These are phyloP conservation scores for Neoboletus magnificus DNA, from an alignment of 768 basidiomycete genomes.

Conservation along the genomic window DNA sequence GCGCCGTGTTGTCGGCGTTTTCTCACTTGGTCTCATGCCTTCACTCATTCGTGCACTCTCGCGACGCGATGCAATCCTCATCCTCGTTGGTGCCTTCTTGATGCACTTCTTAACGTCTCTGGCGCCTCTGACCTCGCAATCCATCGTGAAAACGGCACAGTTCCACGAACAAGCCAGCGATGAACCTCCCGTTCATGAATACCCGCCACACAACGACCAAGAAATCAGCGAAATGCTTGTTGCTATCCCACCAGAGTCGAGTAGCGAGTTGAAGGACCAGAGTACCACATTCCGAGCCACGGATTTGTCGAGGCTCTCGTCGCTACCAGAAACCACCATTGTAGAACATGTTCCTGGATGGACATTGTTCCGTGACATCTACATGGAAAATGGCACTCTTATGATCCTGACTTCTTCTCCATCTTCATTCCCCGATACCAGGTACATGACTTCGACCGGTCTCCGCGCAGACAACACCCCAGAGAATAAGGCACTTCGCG, in stretches of 20 bases:
- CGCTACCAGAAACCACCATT: conserved; percentile 52
- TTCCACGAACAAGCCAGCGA: conserved; percentile 9
- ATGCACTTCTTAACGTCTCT: conserved; percentile 53
- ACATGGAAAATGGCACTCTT: conserved; percentile 81
- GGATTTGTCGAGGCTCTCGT: conserved; percentile 9
- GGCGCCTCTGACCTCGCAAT: conserved; percentile 28
- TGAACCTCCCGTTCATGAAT: background rate
- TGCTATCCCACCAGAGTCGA: background rate
- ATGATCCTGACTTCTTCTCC: conserved; percentile 57
- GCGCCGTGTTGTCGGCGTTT: too few relatives aligned
- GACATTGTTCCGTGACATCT: conserved; percentile 80
- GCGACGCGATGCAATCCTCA: conserved; percentile 55
- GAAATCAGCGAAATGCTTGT: background rate
- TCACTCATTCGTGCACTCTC: conserved; percentile 42
- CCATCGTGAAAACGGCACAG: conserved; percentile 32
- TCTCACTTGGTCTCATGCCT: conserved; percentile 26
- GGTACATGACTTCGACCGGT: conserved; percentile 66
- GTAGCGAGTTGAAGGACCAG: background rate
- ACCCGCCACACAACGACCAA: conserved; percentile 4
- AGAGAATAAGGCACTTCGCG: conserved; percentile 62
- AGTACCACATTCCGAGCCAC: background rate
- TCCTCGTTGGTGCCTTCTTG: conserved; percentile 53
- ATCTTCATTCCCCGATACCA: conserved; percentile 42
- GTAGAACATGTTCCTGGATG: conserved; percentile 74
- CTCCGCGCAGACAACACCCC: conserved; percentile 53